Base-by-base conservation (phyloP, 176 grass and related monocot species). In the Avena eriantha region DNA sequence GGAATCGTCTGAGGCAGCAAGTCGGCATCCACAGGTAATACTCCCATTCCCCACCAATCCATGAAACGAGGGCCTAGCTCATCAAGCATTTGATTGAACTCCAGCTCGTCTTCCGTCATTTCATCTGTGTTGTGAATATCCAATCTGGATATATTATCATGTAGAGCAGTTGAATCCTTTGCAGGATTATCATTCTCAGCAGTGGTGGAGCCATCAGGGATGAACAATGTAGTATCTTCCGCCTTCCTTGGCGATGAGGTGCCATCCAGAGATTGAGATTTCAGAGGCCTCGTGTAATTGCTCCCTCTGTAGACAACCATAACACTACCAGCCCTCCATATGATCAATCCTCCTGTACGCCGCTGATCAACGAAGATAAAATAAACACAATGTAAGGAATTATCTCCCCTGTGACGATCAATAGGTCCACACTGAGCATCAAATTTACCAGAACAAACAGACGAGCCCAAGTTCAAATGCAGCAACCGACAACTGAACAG, bases 281-380 rank as follows among this genome's bases (percentile, higher is more conserved):
- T 90, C 16, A 89, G 76, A 85, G 92, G 87, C 47, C 85, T 87
- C 29, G 92, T 94, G 80, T 96, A 98, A 80, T 94, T 94, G 74
- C 77, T 82, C 48, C 94, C 92, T 18, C 92, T 88, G 69, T 96
- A 96, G 59, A 96, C 94, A 78, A 98, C 94, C 97, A 98, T 98
- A 14, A 94, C 92, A 91, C 97, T 96, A 70, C 94, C 94, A 26
- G 97, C 92, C 78, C 97, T 94, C 97, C 97, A 98, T 73, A 98
- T 91, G 79, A 98, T 91, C 51, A 96, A 77, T 10, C 96, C 96
- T 59, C 96, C 90, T 76, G 97, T 98, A 2, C 97, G 88, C 3
- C 90, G 79, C 97, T 98, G 92, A 83, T 87, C 76, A 90, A 79
- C 61, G 39, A 41, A 41, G 39, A 41, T 2, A 61, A 26, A 26